phyloP scores from a whole-genome alignment of 805 yeast genomes.

The Yarrowia phangngaensis region DNA sequence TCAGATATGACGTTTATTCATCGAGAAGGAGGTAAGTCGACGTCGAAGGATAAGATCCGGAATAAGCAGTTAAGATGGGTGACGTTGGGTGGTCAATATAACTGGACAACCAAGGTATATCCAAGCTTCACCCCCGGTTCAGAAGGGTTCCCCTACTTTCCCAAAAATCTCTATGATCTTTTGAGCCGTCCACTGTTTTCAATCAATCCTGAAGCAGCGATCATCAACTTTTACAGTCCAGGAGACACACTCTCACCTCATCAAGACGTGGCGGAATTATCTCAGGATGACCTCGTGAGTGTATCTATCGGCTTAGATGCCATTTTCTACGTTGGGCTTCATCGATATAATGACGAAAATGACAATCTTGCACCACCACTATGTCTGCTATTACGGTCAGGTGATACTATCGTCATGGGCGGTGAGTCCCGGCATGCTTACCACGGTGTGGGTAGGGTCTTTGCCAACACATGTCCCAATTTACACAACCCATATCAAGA shows the following conservation, averaged over 20 bases:
- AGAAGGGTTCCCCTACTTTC: slow-evolving; percentile 39
- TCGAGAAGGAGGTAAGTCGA: slow-evolving; percentile 29
- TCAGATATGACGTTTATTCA: slow-evolving; percentile 13
- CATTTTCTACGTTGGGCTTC: slow-evolving; percentile 39
- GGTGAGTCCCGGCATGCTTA: slow-evolving; percentile 42
- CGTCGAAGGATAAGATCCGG: slow-evolving; percentile 30
- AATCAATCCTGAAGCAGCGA: slow-evolving; percentile 42
- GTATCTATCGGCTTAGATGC: slow-evolving; percentile 43
- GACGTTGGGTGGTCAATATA: slow-evolving; percentile 47
- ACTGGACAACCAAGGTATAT: slow-evolving; percentile 45
- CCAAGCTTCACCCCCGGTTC: slow-evolving; percentile 40
- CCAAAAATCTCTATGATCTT: slow-evolving; percentile 33
- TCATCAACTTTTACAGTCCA: slow-evolving; percentile 44
- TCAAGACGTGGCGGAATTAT: slow-evolving; percentile 44
- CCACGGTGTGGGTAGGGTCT: slow-evolving; percentile 46
- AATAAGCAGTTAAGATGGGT: slow-evolving; percentile 44
- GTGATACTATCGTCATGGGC: slow-evolving; percentile 45
- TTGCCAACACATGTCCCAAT: slow-evolving; percentile 39
- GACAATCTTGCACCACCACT: slow-evolving; percentile 34
- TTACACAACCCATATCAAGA: slow-evolving; percentile 29
- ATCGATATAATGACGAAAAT: slow-evolving; percentile 28
- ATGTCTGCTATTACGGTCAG: slow-evolving; percentile 40
- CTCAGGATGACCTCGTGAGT: slow-evolving; percentile 40
- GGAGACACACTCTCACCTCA: slow-evolving; percentile 46
- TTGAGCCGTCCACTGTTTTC: slow-evolving; percentile 33